Base-by-base conservation (phyloP, 2,329 filamentous ascomycete species). In the Moelleriella libera region DNA sequence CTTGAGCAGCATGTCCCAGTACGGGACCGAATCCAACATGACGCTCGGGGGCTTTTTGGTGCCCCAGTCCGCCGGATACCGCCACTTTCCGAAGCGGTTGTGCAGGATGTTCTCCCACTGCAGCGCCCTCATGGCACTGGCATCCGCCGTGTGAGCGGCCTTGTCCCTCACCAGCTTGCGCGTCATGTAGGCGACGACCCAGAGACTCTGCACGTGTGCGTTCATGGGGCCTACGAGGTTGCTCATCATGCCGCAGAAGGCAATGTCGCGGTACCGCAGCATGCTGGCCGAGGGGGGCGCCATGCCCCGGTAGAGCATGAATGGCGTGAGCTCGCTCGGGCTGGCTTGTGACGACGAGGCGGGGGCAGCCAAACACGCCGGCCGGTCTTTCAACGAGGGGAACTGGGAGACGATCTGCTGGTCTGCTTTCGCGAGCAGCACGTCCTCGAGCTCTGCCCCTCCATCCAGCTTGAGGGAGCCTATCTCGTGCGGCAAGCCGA, bases 11-110 rank as follows among this genome's bases (percentile, higher is more conserved):
- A 82, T 56, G 60, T 89, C 85, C 14, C 87, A 59, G 49, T 88
- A 92, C 4, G 83, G 83, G 47, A 90, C 60, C 0, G 75, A 75
- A 60, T 92, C 86, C 57, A 90, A 89, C 14, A 85, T 80, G 53
- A 88, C 81, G 59, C 86, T 83, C 0, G 81, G 81, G 49, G 74
- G 69, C 57, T 30, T 29, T 8, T 69, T 72, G 40, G 67, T 68
- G 1, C 83, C 83, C 56, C 78, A 80, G 0, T 83, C 83, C 4
- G 68, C 72, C 1, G 82, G 78, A 55, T 84, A 85, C 30, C 85
- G 71, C 74, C 81, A 82, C 52, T 72, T 78, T 5, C 82, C 81
- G 58, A 83, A 90, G 39, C 83, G 76, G 21, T 74, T 79, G 57
- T 83, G 71, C 44, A 88, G 64, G 29, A 80, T 72, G 0, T 81